Percentiles rank a stretch among this genome's conserved stretches.
phyloP scores from a whole-genome alignment of 345 rosid genomes.

The Eucalyptus erythrocorys region DNA sequence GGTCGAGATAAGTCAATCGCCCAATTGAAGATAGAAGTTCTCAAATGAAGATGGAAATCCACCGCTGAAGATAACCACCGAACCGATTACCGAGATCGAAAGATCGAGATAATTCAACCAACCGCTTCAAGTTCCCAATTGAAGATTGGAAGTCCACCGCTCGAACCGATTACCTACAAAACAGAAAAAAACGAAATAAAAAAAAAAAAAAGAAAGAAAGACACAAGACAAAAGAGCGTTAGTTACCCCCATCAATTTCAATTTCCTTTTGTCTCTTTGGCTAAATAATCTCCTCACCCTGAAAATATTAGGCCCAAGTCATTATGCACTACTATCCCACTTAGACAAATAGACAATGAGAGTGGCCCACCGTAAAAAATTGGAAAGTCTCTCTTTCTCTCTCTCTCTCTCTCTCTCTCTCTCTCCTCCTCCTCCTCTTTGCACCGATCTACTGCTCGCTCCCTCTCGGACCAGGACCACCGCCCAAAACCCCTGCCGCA shows the following conservation, averaged over 20 bases:
- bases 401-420: too few species aligned
- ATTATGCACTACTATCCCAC: background rate
- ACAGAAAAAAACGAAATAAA: too few species aligned
- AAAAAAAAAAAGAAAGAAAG: background rate
- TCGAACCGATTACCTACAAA: background rate
- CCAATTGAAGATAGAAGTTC: too few species aligned
- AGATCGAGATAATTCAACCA: fast-evolving
- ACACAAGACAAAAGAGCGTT: background rate
- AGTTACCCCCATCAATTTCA: background rate
- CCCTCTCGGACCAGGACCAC: background rate
- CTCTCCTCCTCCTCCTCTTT: background rate
- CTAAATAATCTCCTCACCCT: background rate
- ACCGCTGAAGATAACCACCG: too few species aligned
- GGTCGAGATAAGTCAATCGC: too few species aligned
- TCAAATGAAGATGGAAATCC: too few species aligned
- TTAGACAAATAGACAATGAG: fast-evolving
- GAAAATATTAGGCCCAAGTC: background rate
- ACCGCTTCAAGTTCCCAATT: background rate
- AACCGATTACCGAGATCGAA: too few species aligned
- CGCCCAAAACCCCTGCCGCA: fast-evolving
- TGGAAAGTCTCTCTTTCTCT: background rate
- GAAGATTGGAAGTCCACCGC: background rate
- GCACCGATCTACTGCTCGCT: fast-evolving
- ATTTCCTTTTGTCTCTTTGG: background rate
- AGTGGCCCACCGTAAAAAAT: background rate